Percentiles rank a stretch among this genome's conserved stretches.
These are phyloP conservation scores for Amanita phalloides DNA, from an alignment of 768 basidiomycete genomes.

Conservation along the genomic window DNA sequence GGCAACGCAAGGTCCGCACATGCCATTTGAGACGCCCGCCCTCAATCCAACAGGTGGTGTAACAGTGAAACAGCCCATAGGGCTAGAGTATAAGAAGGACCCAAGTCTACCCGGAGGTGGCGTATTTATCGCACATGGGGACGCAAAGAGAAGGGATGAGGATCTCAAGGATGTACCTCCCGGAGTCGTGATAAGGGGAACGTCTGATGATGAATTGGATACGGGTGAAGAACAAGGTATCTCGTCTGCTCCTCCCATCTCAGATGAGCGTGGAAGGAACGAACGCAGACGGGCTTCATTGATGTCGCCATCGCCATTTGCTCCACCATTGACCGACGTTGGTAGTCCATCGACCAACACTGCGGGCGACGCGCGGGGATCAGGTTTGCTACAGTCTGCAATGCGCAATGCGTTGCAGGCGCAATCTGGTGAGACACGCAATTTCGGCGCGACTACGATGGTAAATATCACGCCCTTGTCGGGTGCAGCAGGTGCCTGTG, in stretches of 20 bases:
- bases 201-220: slow-evolving; percentile 36
- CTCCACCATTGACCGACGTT: slow-evolving; percentile 3
- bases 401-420: neutral
- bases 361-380: slow-evolving; percentile 7
- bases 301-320: slow-evolving; percentile 4
- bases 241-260: slow-evolving; percentile 13
- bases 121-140: slow-evolving; percentile 61
- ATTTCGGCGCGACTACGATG: slow-evolving; percentile 29
- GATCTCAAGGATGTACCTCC: slow-evolving; percentile 44
- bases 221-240: slow-evolving; percentile 11
- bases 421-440: neutral
- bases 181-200: slow-evolving; percentile 41
- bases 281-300: slow-evolving; percentile 2
- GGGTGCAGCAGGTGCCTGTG: slow-evolving; percentile 21
- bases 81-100: slow-evolving; percentile 70
- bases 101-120: slow-evolving; percentile 78
- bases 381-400: slow-evolving; percentile 2
- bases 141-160: slow-evolving; percentile 25
- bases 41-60: slow-evolving; percentile 76
- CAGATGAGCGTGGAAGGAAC: slow-evolving; percentile 4
- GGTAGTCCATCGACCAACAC: neutral
- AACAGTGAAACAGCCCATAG: slow-evolving; percentile 39
- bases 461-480: slow-evolving; percentile 47
- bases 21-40: slow-evolving; percentile 44
- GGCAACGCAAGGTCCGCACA: slow-evolving; percentile 70